Evolutionary conservation across 768 basidiomycete genomes (phyloP).

Genomic region (Podaxis sp.): DNA sequence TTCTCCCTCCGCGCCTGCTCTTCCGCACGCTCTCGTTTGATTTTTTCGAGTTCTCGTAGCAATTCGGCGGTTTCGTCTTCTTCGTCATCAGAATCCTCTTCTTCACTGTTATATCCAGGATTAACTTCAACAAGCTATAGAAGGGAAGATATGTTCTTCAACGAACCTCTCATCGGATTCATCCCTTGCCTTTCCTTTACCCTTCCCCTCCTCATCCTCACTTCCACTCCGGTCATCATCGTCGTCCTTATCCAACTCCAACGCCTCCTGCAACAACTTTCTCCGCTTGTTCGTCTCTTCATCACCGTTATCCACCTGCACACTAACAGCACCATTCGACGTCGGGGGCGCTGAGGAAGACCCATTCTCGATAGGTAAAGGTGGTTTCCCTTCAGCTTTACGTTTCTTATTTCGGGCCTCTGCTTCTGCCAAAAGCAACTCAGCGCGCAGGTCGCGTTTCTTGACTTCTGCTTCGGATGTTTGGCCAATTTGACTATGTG

Average conservation of each 20-base stretch:
- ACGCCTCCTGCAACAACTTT: slow-evolving; percentile 81
- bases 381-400: slow-evolving; percentile 76
- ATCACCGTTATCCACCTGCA: slow-evolving; percentile 20
- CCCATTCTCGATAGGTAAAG: slow-evolving; percentile 37
- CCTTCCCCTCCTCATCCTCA: slow-evolving; percentile 29
- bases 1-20: slow-evolving; percentile 83
- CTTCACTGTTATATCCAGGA: slow-evolving; percentile 32
- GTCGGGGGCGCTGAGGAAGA: slow-evolving; percentile 16
- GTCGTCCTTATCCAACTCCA: slow-evolving; percentile 88
- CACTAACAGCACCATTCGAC: background rate
- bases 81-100: slow-evolving; percentile 57
- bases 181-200: slow-evolving; percentile 27
- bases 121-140: background rate
- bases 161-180: slow-evolving; percentile 49
- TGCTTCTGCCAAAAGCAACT: slow-evolving; percentile 82
- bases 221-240: slow-evolving; percentile 39
- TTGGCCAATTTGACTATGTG: slow-evolving; percentile 79
- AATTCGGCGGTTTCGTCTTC: slow-evolving; percentile 94
- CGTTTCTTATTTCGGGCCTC: slow-evolving; percentile 87
- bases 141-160: background rate
- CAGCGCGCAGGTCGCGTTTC: slow-evolving; percentile 75
- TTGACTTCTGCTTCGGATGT: slow-evolving; percentile 74
- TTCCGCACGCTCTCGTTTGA: slow-evolving; percentile 92
- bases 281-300: slow-evolving; percentile 78
- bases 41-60: slow-evolving; percentile 95